Conservation (phyloP, 2,329 filamentous ascomycete genomes). For the Calcarisporium arbuscula region DNA sequence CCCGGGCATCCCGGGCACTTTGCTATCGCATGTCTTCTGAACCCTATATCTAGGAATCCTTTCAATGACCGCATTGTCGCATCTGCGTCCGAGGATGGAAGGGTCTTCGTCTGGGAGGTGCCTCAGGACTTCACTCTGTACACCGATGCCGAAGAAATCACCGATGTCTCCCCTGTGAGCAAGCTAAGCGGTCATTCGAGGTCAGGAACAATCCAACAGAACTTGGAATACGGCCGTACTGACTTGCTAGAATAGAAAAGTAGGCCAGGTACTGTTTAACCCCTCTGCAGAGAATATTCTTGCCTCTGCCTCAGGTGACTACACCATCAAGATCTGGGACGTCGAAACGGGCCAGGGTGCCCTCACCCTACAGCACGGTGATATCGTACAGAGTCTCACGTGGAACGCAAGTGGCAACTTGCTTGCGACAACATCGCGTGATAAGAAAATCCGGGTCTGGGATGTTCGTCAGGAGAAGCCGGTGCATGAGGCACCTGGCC, state of each 20-base stretch:
- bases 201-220: slow-evolving; percentile 38
- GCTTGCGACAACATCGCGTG: slow-evolving; percentile 86
- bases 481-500: slow-evolving; percentile 76
- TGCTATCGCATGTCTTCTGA: not conserved
- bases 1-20: slow-evolving; percentile 20
- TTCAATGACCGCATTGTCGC: slow-evolving; percentile 93
- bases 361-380: slow-evolving; percentile 74
- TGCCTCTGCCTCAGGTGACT: slow-evolving; percentile 90
- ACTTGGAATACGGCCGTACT: slow-evolving; percentile 10
- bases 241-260: slow-evolving; percentile 58
- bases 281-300: slow-evolving; percentile 92
- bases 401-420: slow-evolving; percentile 88
- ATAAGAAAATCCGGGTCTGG: slow-evolving; percentile 98
- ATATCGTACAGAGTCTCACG: slow-evolving; percentile 91
- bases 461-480: slow-evolving; percentile 90
- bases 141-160: slow-evolving; percentile 76
- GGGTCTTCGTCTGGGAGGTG: slow-evolving; percentile 95
- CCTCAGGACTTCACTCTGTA: slow-evolving; percentile 80
- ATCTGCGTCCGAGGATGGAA: slow-evolving; percentile 93
- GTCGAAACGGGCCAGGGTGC: slow-evolving; percentile 69
- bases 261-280: slow-evolving; percentile 97
- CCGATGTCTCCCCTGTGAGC: slow-evolving; percentile 72
- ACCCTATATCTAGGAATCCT: slow-evolving; percentile 62
- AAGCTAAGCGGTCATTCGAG: slow-evolving; percentile 84
- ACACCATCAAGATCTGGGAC: slow-evolving; percentile 95